Percentiles rank a stretch among this genome's conserved stretches.
phyloP scores from a whole-genome alignment of 2,329 filamentous ascomycete species.

The Parastagonospora avenae region DNA sequence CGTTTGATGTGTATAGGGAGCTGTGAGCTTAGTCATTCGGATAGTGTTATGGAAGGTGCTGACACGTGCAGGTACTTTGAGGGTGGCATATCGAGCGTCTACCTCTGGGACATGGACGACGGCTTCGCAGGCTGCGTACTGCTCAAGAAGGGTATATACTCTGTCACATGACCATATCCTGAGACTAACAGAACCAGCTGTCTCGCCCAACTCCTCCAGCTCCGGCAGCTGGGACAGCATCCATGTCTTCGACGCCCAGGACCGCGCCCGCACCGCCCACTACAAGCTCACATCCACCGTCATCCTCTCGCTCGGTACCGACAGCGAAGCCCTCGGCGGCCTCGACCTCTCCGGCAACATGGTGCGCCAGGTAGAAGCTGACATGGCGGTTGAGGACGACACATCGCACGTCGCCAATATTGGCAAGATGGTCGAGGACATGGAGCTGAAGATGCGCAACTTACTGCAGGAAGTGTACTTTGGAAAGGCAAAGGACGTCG shows the following conservation, averaged over 20 bases:
- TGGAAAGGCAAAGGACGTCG: slow-evolving; percentile 98
- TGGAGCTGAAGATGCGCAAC: slow-evolving; percentile 99
- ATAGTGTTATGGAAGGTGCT: slow-evolving; percentile 15
- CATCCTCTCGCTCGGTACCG: slow-evolving; percentile 82
- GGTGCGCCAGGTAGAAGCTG: slow-evolving; percentile 93
- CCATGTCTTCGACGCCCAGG: slow-evolving; percentile 96
- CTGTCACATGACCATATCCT: not conserved
- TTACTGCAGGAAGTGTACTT: slow-evolving; percentile 98
- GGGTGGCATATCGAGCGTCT: slow-evolving; percentile 92
- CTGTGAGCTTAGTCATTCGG: slow-evolving; percentile 57
- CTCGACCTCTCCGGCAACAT: slow-evolving; percentile 97
- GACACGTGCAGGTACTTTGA: slow-evolving; percentile 74
- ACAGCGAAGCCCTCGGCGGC: slow-evolving; percentile 71
- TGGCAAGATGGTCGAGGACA: slow-evolving; percentile 90
- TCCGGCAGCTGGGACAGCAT: slow-evolving; percentile 96
- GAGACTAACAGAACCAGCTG: slow-evolving; percentile 57
- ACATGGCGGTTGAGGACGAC: slow-evolving; percentile 87
- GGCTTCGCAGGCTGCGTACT: slow-evolving; percentile 96
- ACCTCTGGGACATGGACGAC: slow-evolving; percentile 98
- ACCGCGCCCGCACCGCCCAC: slow-evolving; percentile 87
- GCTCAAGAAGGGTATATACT: slow-evolving; percentile 81
- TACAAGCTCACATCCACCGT: slow-evolving; percentile 98
- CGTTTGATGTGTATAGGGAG: slow-evolving; percentile 95
- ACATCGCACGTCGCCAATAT: slow-evolving; percentile 95
- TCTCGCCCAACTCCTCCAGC: slow-evolving; percentile 67